Evolutionary conservation across 768 basidiomycete species (phyloP), one percentile per base, ranked within the genome.

Genomic region (Xerocomus brunneocitrinus): DNA sequence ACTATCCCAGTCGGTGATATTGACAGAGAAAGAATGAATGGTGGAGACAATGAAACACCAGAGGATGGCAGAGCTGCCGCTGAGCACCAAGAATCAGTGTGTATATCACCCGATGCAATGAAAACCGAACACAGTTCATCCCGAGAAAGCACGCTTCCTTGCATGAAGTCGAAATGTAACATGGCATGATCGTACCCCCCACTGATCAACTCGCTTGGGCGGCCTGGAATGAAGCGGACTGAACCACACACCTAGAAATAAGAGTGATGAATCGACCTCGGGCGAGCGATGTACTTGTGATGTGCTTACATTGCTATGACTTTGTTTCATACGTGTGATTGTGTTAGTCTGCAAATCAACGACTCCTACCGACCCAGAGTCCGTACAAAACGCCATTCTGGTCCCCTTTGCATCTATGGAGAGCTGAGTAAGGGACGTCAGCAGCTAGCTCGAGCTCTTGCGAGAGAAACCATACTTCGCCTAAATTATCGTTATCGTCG

Each of bases 121-220:
- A 32, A 43, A 39, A 36, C 35, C 76, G 25, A 48, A 88, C 89
- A 64, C 47, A 90, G 75, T 63, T 84, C 76, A 44, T 77, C 73
- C 34, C 76, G 75, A 4, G 88, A 87, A 39, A 89, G 69, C 7
- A 80, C 47, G 28, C 71, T 79, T 28, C 80, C 76, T 68, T 81
- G 81, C 13, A 61, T 59, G 53, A 78, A 79, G 60, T 91, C 87
- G 61, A 82, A 84, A 61, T 92, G 90, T 13, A 87, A 64, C 25
- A 92, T 59, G 4, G 74, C 70, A 38, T 76, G 79, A 59, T 93
- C 91, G 61, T 87, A 91, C 2, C 90, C 90, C 5, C 82, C 89
- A 55, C 85, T 89, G 24, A 93, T 75, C 12, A 90, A 62, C 65
- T 92, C 91, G 40, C 74, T 76, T 4, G 87, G 81, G 24, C 88